Evolutionary conservation across 768 basidiomycete genomes (phyloP).

Genomic region (Tricholoma hemisulphureum): DNA sequence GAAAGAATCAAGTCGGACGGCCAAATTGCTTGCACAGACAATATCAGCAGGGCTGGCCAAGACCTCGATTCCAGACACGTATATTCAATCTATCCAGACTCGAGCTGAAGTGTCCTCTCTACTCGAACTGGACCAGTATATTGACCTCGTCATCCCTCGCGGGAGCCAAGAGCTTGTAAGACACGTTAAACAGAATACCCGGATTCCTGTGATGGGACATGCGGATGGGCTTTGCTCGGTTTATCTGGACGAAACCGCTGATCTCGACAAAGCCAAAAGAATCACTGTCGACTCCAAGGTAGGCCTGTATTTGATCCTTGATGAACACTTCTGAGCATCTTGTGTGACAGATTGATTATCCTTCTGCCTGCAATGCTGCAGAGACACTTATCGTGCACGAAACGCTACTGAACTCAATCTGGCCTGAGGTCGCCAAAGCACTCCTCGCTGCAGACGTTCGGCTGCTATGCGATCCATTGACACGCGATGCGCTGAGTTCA

Average conservation of each 20-base stretch:
- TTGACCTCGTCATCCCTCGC: slow-evolving; percentile 95
- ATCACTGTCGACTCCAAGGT: slow-evolving; percentile 93
- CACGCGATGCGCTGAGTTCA: slow-evolving; percentile 54
- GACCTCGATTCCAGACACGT: slow-evolving; percentile 72
- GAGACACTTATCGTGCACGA: slow-evolving; percentile 89
- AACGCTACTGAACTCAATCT: slow-evolving; percentile 65
- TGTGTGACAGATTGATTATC: slow-evolving; percentile 79
- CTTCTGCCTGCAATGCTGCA: slow-evolving; percentile 91
- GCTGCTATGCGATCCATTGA: slow-evolving; percentile 73
- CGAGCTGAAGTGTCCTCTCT: slow-evolving; percentile 88
- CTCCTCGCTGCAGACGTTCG: slow-evolving; percentile 69
- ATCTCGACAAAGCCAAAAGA: slow-evolving; percentile 74
- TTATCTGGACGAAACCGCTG: slow-evolving; percentile 83
- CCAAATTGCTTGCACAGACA: slow-evolving; percentile 70
- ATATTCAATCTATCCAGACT: slow-evolving; percentile 90
- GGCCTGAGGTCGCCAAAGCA: slow-evolving; percentile 76
- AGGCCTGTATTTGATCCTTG: slow-evolving; percentile 9
- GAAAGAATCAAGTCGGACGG: slow-evolving; percentile 87
- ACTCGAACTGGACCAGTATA: slow-evolving; percentile 84
- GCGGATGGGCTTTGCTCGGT: slow-evolving; percentile 94
- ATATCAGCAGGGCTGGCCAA: slow-evolving; percentile 76
- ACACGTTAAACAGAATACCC: slow-evolving; percentile 84
- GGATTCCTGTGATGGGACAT: slow-evolving; percentile 98
- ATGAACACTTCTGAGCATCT: background rate
- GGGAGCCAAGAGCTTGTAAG: slow-evolving; percentile 90